Evolutionary conservation across 2,329 filamentous ascomycete genomes (phyloP).

Genomic region (Penicillium sp.): DNA sequence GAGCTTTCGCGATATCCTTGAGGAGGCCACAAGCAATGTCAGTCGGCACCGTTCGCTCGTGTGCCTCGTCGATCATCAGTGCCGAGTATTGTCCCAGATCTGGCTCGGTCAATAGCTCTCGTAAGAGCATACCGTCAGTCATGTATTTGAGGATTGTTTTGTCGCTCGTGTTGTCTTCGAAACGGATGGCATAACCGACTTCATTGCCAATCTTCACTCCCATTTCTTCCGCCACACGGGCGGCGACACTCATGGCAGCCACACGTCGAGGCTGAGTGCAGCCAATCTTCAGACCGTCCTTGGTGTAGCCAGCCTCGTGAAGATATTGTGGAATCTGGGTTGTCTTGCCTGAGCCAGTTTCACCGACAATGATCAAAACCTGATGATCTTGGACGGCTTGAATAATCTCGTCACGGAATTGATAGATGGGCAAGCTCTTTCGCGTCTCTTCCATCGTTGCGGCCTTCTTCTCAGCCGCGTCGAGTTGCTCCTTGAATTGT

Average conservation of each 20-base stretch:
- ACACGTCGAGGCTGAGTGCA: conserved; percentile 95
- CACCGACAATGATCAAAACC: conserved; percentile 85
- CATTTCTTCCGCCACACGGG: conserved; percentile 91
- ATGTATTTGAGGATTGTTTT: conserved; percentile 93
- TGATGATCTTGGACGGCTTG: conserved; percentile 83
- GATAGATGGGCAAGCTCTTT: conserved; percentile 85
- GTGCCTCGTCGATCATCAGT: conserved; percentile 95
- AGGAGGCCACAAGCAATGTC: conserved; percentile 85
- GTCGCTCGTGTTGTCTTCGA: conserved; percentile 86
- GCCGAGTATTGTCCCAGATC: conserved; percentile 78
- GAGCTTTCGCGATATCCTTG: conserved; percentile 79
- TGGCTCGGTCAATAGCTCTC: conserved; percentile 86
- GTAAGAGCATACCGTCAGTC: conserved; percentile 92
- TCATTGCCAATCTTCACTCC: conserved; percentile 85
- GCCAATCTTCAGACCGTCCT: conserved; percentile 77
- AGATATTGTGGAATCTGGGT: conserved; percentile 94
- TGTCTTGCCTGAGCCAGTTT: conserved; percentile 93
- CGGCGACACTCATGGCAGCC: conserved; percentile 95
- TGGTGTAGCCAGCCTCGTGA: conserved; percentile 85
- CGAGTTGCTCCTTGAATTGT: conserved; percentile 73
- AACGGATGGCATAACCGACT: conserved; percentile 91
- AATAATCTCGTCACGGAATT: conserved; percentile 80
- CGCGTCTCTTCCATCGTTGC: conserved; percentile 86
- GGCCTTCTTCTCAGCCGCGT: conserved; percentile 84
- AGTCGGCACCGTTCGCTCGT: conserved; percentile 87